Evolutionary conservation across 768 basidiomycete species (phyloP).

Genomic region (Kwoniella sp.): DNA sequence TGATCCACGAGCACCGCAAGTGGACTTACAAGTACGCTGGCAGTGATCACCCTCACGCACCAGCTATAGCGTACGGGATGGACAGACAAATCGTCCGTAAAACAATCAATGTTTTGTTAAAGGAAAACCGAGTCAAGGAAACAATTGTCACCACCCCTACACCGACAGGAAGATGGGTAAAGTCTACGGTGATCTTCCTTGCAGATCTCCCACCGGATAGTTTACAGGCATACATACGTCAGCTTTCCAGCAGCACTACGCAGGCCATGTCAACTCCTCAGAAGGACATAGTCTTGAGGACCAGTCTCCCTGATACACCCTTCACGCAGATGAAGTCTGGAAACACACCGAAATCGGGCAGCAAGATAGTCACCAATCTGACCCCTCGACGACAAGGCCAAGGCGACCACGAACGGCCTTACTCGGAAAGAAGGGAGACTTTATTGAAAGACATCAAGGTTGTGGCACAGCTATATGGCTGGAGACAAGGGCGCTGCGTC

Average conservation of each 20-base stretch:
- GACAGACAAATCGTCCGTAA: constrained; percentile 59
- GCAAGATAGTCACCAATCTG: not conserved
- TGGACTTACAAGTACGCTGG: constrained; percentile 33
- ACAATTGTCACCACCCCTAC: constrained; percentile 63
- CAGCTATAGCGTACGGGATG: constrained; percentile 23
- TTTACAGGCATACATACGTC: constrained; percentile 59
- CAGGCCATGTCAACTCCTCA: constrained; percentile 44
- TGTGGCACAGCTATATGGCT: constrained; percentile 70
- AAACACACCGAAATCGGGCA: not conserved
- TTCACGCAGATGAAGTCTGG: not conserved
- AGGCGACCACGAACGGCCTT: not conserved
- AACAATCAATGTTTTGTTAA: constrained; percentile 62
- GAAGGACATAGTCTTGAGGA: constrained; percentile 53
- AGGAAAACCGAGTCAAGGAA: constrained; percentile 64
- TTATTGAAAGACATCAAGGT: constrained; percentile 64
- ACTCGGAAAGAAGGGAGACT: constrained; percentile 16
- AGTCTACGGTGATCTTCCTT: constrained; percentile 64
- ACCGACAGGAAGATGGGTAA: constrained; percentile 59
- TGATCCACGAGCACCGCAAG: constrained; percentile 20
- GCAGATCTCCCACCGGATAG: constrained; percentile 58
- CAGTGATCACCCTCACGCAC: constrained; percentile 29
- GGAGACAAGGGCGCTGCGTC: constrained; percentile 62
- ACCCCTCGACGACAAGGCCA: not conserved
- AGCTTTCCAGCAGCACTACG: constrained; percentile 9
- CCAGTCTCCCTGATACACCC: constrained; percentile 47